Evolutionary conservation across 495 filamentous ascomycete genomes (phyloP).

Genomic region (Physcia stellaris): DNA sequence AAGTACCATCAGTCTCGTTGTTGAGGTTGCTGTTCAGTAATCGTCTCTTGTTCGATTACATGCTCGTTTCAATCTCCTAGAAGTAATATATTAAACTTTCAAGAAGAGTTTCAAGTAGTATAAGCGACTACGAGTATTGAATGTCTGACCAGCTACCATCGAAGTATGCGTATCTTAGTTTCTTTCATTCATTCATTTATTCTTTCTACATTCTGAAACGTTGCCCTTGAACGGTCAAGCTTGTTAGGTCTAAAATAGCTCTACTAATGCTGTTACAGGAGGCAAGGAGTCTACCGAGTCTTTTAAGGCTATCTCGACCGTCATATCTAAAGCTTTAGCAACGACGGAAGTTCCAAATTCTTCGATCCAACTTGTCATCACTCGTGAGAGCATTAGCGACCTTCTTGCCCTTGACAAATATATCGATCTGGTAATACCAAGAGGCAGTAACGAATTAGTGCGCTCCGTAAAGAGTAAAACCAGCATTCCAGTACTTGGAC

Average conservation of each 20-base stretch:
- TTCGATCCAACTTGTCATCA: constrained; percentile 85
- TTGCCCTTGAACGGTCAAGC: too few species aligned
- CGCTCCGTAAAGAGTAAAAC: constrained; percentile 79
- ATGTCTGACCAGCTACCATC: neutral
- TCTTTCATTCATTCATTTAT: neutral
- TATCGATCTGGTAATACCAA: constrained; percentile 91
- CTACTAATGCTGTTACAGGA: constrained; percentile 31
- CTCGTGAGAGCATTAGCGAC: constrained; percentile 73
- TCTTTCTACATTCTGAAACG: too few species aligned
- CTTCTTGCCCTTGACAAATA: constrained; percentile 70
- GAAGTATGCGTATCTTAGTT: too few species aligned
- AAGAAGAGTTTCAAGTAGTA: too few species aligned
- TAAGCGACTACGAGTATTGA: too few species aligned
- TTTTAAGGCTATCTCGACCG: constrained; percentile 74
- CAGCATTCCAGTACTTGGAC: constrained; percentile 89
- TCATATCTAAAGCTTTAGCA: constrained; percentile 68
- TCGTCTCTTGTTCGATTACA: too few species aligned
- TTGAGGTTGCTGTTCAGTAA: too few species aligned
- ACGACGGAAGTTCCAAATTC: constrained; percentile 67
- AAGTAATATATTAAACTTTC: too few species aligned
- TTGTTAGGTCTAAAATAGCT: too few species aligned
- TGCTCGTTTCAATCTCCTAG: too few species aligned
- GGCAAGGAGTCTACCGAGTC: constrained; percentile 93
- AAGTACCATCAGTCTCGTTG: neutral
- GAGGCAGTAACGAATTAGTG: constrained; percentile 88